Base-by-base conservation (phyloP, 2,329 filamentous ascomycete species). In the Ascosphaera apis region DNA sequence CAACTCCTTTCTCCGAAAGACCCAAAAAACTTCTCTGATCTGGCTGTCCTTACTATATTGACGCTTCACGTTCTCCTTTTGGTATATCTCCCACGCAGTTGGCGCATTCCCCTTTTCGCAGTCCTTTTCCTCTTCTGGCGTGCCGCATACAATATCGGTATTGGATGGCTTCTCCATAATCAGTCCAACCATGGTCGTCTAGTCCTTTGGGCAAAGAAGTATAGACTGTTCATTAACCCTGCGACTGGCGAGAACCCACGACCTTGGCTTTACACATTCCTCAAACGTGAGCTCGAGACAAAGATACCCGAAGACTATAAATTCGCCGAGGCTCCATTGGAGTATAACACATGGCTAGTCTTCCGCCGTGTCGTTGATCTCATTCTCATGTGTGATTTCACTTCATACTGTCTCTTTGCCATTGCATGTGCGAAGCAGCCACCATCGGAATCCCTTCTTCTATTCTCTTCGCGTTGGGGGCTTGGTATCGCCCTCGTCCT, bases 301-400 rank as follows among this genome's bases (percentile, higher is more conserved):
- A 95, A 98, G 60, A 91, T 98, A 42, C 76, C 80, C 3, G 68
- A 78, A 48, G 83, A 98, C 60, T 98, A 95, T 62, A 73, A 75
- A 43, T 92, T 98, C 51, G 84, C 91, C 47, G 69, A 79, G 46
- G 86, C 86, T 0, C 88, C 88, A 12, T 65, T 95, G 54, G 88
- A 98, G 66, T 98, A 95, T 68, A 98, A 98, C 61, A 92, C 88
- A 31, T 98, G 88, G 88, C 69, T 98, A 38, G 72, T 93, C 45
- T 98, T 98, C 61, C 76, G 88, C 46, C 76, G 88, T 47, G 70
- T 95, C 21, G 88, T 95, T 51, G 88, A 98, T 60, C 62, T 98
- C 53, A 93, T 95, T 52, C 65, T 98, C 51, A 92, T 98, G 83
- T 93, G 84, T 65, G 88, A 98, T 61, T 98, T 98, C 55, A 75